Percentiles rank a stretch among this genome's conserved stretches.
These are phyloP conservation scores for Rhizoclosmatium sp. DNA, from an alignment of 192 early-diverging fungal genomes.

Conservation along the genomic window DNA sequence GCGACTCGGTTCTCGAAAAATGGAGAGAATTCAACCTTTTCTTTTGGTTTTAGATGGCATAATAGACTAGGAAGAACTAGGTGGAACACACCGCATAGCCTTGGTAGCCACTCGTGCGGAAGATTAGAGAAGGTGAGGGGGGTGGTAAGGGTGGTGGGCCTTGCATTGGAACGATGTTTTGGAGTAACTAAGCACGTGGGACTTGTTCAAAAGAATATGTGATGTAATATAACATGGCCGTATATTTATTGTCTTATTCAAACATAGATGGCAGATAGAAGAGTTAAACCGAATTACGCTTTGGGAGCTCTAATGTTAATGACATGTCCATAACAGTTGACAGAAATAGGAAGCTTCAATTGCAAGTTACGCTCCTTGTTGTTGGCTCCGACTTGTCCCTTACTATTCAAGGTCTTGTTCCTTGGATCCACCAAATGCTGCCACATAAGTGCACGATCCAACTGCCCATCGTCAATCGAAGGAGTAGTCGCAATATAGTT, in stretches of 20 bases:
- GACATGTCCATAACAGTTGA: slow-evolving; percentile 13
- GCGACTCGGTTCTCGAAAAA: slow-evolving; percentile 92
- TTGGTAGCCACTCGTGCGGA: slow-evolving; percentile 85
- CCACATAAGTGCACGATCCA: slow-evolving; percentile 24
- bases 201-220: too few relatives aligned
- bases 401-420: not conserved
- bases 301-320: slow-evolving; percentile 17
- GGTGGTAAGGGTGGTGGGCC: not conserved
- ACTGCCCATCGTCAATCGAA: slow-evolving; percentile 2
- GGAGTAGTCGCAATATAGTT: not conserved
- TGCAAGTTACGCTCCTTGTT: slow-evolving; percentile 5
- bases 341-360: not conserved
- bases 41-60: not conserved
- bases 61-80: not conserved
- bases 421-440: slow-evolving; percentile 22
- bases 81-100: slow-evolving; percentile 78
- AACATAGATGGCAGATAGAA: too few relatives aligned
- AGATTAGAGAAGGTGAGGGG: slow-evolving; percentile 39
- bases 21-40: slow-evolving; percentile 88
- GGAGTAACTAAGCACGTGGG: too few relatives aligned
- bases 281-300: too few relatives aligned
- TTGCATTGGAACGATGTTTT: too few relatives aligned
- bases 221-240: too few relatives aligned
- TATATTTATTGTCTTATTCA: too few relatives aligned
- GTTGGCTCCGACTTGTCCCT: slow-evolving; percentile 24